Evolutionary conservation across 768 basidiomycete genomes (phyloP).

Genomic region (Lentinula sp.): DNA sequence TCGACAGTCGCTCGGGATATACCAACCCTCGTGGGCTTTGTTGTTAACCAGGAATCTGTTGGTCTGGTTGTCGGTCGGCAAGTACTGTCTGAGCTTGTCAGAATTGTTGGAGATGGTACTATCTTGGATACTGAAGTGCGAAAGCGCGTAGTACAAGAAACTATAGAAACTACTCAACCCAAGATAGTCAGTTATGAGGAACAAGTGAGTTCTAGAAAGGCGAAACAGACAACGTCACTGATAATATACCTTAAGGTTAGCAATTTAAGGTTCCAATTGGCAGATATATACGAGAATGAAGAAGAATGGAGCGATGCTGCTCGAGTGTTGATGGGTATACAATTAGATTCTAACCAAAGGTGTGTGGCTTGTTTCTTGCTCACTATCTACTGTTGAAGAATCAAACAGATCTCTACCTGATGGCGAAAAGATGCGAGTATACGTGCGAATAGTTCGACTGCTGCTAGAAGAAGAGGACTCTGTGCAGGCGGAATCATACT

Average conservation of each 20-base stretch:
- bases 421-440: slow-evolving; percentile 82
- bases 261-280: slow-evolving; percentile 79
- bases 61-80: slow-evolving; percentile 87
- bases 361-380: slow-evolving; percentile 22
- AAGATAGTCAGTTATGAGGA: slow-evolving; percentile 91
- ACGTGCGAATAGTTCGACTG: slow-evolving; percentile 91
- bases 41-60: slow-evolving; percentile 75
- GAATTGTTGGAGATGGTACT: slow-evolving; percentile 49
- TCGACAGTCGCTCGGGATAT: slow-evolving; percentile 47
- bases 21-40: slow-evolving; percentile 69
- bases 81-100: slow-evolving; percentile 81
- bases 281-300: slow-evolving; percentile 80
- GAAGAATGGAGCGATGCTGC: slow-evolving; percentile 96
- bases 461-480: slow-evolving; percentile 96
- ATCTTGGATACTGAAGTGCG: slow-evolving; percentile 51
- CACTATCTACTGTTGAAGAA: slow-evolving; percentile 8
- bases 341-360: slow-evolving; percentile 87
- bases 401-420: slow-evolving; percentile 56
- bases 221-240: background rate
- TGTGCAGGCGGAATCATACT: slow-evolving; percentile 96
- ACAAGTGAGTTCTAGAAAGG: slow-evolving; percentile 55
- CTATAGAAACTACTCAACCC: slow-evolving; percentile 64
- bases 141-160: slow-evolving; percentile 72
- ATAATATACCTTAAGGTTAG: slow-evolving; percentile 53
- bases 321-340: slow-evolving; percentile 86